Evolutionary conservation across 352 stramenopile genomes (phyloP), one percentile per base, ranked within the genome.

Genomic region (Globisporangium spiculum): DNA sequence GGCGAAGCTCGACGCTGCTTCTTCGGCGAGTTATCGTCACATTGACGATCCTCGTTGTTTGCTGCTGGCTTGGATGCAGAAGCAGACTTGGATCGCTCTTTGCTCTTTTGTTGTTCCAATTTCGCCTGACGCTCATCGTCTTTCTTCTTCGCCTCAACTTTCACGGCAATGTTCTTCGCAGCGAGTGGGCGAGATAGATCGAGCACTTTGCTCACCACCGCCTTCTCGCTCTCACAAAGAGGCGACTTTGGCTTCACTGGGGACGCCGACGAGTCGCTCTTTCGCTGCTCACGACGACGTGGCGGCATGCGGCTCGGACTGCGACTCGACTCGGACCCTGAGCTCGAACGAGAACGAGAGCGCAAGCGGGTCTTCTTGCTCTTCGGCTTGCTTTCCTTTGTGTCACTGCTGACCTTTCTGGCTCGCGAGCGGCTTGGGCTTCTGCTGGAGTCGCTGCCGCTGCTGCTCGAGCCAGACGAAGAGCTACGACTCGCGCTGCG

Each of bases 341-440:
- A 76, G 24, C 64, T 62, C 6, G 71, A 76, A 27, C 67, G 53
- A 2, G 67, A 78, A 30, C 58, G 55, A 1, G 50, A 32, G 18
- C 52, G 52, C 9, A n/a, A 53, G 14, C 52, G 53, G 6, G n/a
- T 27, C 20, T 63, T 48, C 34, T 61, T 58, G 3, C 26, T 50
- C 9, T 59, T 53, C n/a, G 46, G 12, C 30, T 48, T 60, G 61
- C 9, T 34, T 18, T 27, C 24, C 63, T 63, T 63, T 9, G 6
- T 8, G 26, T 20, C 57, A 20, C 10, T 72, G 2, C 10, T 72
- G 2, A 5, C 7, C 34, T 72, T 76, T 6, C 58, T 63, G 26
- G 44, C 58, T 24, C 64, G 73, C 26, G 72, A 77, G 36, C 67
- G 77, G 57, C 67, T 72, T 20, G 48, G 61, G 41, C 60, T 72